phyloP scores from a whole-genome alignment of 805 yeast genomes.

The Metschnikowia cerradonensis region DNA sequence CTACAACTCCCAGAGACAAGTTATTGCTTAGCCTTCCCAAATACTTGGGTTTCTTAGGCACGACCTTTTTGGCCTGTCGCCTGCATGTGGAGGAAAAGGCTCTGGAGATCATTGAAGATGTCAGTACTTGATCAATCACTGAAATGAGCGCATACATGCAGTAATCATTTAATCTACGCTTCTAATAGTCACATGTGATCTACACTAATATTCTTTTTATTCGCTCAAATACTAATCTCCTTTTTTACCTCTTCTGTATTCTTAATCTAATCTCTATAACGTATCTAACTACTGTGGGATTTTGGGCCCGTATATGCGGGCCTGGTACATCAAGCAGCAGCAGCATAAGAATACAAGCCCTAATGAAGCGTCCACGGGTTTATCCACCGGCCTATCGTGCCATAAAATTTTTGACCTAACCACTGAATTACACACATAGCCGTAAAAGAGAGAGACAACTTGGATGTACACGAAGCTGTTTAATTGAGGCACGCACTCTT shows the following conservation, averaged over 20 bases:
- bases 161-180: background rate
- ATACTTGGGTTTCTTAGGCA: slow-evolving; percentile 8
- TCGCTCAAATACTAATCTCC: too few species aligned
- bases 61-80: slow-evolving; percentile 13
- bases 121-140: background rate
- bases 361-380: slow-evolving; percentile 6
- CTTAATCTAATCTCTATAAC: too few species aligned
- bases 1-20: slow-evolving; percentile 70
- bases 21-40: slow-evolving; percentile 19
- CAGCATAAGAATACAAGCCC: slow-evolving; percentile 1
- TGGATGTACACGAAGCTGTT: slow-evolving; percentile 3
- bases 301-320: slow-evolving; percentile 3
- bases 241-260: too few species aligned
- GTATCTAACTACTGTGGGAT: background rate
- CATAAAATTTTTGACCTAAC: background rate
- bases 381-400: slow-evolving; percentile 10
- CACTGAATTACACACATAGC: background rate
- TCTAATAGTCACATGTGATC: too few species aligned
- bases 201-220: too few species aligned
- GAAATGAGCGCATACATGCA: background rate
- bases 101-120: background rate
- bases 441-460: background rate
- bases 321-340: slow-evolving; percentile 7
- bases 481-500: slow-evolving; percentile 6
- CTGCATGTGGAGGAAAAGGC: slow-evolving; percentile 11